phyloP scores from a whole-genome alignment of 1,284 basidiomycete species.

The Rhodotorula sp. region DNA sequence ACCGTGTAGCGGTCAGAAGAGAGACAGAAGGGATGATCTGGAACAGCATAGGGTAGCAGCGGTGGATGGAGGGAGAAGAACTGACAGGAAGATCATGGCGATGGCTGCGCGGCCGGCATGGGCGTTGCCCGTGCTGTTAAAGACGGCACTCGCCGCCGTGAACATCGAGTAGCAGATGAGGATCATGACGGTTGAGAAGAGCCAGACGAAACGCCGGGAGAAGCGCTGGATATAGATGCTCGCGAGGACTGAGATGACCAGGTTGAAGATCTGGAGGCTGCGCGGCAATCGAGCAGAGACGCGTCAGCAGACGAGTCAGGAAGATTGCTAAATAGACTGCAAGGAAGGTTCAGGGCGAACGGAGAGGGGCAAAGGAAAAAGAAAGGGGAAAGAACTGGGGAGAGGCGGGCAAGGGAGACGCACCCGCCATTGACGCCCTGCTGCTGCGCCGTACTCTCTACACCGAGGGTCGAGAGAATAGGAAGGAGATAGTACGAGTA shows the following conservation, averaged over 20 bases:
- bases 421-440: slow-evolving; percentile 44
- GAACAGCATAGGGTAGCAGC: too few species aligned
- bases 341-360: too few species aligned
- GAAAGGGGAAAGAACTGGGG: too few species aligned
- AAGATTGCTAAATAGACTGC: too few species aligned
- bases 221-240: slow-evolving; percentile 8
- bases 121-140: slow-evolving; percentile 40
- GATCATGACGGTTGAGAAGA: slow-evolving; percentile 47
- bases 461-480: slow-evolving; percentile 45
- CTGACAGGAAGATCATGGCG: slow-evolving; percentile 1
- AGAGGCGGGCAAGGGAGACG: neutral
- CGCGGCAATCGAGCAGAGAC: neutral
- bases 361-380: neutral
- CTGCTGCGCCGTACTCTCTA: slow-evolving; percentile 44
- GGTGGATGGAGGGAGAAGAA: neutral
- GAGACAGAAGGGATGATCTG: too few species aligned
- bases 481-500: slow-evolving; percentile 12
- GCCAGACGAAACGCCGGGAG: slow-evolving; percentile 45
- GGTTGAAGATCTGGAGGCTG: slow-evolving; percentile 29
- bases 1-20: too few species aligned
- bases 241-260: slow-evolving; percentile 11
- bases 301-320: too few species aligned
- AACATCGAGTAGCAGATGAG: slow-evolving; percentile 42
- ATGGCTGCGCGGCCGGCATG: slow-evolving; percentile 47
- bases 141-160: slow-evolving; percentile 45